A percentile compares a stretch with the other conserved stretches of the same genome.
These are phyloP conservation scores for Pestalotiopsis sp. DNA, from an alignment of 2,329 filamentous ascomycete genomes.

Conservation along the genomic window DNA sequence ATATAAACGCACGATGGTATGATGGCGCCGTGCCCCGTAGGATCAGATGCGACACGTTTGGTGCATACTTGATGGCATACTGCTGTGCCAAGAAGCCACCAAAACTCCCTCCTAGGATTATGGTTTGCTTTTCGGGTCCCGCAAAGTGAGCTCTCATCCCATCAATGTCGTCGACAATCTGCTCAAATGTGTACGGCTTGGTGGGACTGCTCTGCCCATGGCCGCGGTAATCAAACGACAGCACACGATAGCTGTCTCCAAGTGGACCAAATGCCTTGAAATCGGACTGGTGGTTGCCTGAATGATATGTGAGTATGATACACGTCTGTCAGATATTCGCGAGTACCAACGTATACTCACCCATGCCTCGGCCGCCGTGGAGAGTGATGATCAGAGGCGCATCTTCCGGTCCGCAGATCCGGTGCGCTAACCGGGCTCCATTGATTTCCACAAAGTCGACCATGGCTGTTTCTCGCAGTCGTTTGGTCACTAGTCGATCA, in stretches of 20 bases:
- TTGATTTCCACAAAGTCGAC: constrained; percentile 32
- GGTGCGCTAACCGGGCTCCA: constrained; percentile 34
- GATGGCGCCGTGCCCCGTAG: constrained; percentile 37
- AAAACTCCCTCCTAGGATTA: constrained; percentile 41
- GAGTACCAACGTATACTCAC: constrained; percentile 16
- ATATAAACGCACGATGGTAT: constrained; percentile 33
- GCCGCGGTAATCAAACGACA: constrained; percentile 39
- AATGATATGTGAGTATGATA: neutral
- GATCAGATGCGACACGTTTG: constrained; percentile 32
- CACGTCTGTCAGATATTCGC: neutral
- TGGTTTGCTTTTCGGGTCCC: constrained; percentile 22
- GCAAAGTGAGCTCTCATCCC: constrained; percentile 31
- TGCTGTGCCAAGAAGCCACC: constrained; percentile 40
- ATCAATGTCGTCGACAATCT: constrained; percentile 40
- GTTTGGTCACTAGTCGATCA: too few relatives aligned
- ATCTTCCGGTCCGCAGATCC: constrained; percentile 27
- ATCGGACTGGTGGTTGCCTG: constrained; percentile 35
- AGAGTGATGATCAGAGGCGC: constrained; percentile 37
- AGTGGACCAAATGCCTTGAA: constrained; percentile 33
- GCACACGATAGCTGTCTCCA: constrained; percentile 26
- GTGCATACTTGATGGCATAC: constrained; percentile 38
- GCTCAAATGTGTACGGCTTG: constrained; percentile 35
- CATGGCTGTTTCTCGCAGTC: constrained; percentile 3
- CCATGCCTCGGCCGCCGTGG: constrained; percentile 38
- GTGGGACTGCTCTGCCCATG: constrained; percentile 36